Percentiles rank a stretch among this genome's conserved stretches.
Evolutionary conservation across 352 stramenopile genomes (phyloP).

Genomic region (Phytophthora uliginosa): DNA sequence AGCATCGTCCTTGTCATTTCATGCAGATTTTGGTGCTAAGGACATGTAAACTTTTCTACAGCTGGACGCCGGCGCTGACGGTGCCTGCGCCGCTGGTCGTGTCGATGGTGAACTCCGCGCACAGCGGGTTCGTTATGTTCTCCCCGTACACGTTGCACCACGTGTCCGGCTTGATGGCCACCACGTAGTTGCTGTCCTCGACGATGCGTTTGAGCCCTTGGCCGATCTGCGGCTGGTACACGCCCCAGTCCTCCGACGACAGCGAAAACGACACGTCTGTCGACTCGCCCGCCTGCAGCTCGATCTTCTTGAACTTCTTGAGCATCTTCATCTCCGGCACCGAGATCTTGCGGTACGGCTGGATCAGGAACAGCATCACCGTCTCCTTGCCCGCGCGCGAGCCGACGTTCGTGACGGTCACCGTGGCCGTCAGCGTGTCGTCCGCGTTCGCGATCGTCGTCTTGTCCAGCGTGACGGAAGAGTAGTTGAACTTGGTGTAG

Average conservation of each 20-base stretch:
- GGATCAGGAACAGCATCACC: slow-evolving; percentile 84
- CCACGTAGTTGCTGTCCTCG: slow-evolving; percentile 75
- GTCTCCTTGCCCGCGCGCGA: slow-evolving; percentile 67
- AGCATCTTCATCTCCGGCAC: slow-evolving; percentile 87
- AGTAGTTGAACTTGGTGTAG: slow-evolving; percentile 82
- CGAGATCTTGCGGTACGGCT: slow-evolving; percentile 66
- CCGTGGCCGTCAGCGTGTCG: slow-evolving; percentile 42
- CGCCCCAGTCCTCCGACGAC: slow-evolving; percentile 62
- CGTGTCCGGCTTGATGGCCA: slow-evolving; percentile 71
- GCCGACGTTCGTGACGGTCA: slow-evolving; percentile 80
- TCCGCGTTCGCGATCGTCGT: slow-evolving; percentile 35
- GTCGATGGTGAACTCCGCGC: slow-evolving; percentile 48
- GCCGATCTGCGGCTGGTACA: slow-evolving; percentile 64
- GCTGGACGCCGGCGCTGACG: slow-evolving; percentile 21
- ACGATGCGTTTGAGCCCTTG: slow-evolving; percentile 53
- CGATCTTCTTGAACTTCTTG: slow-evolving; percentile 85
- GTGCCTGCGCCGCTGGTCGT: slow-evolving; percentile 27
- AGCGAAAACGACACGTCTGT: slow-evolving; percentile 54
- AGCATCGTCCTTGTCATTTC: too few species aligned
- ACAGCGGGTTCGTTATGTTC: too few species aligned
- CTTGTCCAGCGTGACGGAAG: slow-evolving; percentile 48
- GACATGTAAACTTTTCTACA: slow-evolving; percentile 1
- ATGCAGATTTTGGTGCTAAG: too few species aligned
- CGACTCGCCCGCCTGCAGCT: slow-evolving; percentile 54
- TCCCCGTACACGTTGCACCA: slow-evolving; percentile 19